phyloP scores from a whole-genome alignment of 345 rosid species.

The Eucalyptus brandiana region DNA sequence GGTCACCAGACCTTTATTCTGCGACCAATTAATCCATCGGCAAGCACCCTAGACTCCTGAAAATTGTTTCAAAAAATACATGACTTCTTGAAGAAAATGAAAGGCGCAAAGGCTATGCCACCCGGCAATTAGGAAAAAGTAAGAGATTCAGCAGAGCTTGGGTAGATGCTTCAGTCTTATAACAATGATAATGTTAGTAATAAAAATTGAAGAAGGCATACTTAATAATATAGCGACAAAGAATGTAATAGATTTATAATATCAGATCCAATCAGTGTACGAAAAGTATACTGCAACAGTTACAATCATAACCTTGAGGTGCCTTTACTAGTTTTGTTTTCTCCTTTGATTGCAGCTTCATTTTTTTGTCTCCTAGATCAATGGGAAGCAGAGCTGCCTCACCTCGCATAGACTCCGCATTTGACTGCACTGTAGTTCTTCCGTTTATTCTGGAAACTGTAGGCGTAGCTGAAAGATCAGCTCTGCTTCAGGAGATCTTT shows the following conservation, averaged over 20 bases:
- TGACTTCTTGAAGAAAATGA: neutral
- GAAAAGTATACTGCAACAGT: neutral
- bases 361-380: neutral
- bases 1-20: too few relatives aligned
- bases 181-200: neutral
- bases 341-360: neutral
- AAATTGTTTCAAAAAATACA: neutral
- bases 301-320: neutral
- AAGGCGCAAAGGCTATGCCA: neutral
- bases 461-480: neutral
- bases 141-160: neutral
- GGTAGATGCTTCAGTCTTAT: neutral
- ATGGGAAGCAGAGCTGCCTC: neutral
- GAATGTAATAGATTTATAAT: neutral
- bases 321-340: neutral
- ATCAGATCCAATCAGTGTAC: neutral
- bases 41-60: neutral
- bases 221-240: neutral
- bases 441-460: neutral
- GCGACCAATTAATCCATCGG: neutral
- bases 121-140: neutral
- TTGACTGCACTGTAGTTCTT: neutral
- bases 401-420: neutral
- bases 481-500: neutral
- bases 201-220: neutral